These are phyloP conservation scores for Acanthamoeba comandoni DNA, from an alignment of 208 protist genomes.

Conservation along the genomic window DNA sequence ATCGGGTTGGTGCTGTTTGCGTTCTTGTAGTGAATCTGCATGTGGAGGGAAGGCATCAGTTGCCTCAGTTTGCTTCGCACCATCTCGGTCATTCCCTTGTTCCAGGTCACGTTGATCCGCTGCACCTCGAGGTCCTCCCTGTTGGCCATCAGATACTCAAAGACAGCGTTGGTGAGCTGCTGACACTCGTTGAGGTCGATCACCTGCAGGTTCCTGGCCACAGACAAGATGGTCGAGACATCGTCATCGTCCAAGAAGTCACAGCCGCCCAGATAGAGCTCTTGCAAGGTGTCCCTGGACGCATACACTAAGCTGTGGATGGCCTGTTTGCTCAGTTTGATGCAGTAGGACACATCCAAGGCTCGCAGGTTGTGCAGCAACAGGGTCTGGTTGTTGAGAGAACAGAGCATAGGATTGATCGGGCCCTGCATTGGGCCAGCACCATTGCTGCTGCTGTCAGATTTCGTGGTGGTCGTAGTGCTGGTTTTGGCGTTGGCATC, in stretches of 20 bases:
- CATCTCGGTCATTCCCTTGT: slow-evolving; percentile 46
- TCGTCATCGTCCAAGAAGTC: slow-evolving; percentile 13
- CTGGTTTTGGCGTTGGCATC: background rate
- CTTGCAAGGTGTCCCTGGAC: background rate
- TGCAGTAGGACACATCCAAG: slow-evolving; percentile 26
- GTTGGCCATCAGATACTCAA: slow-evolving; percentile 23
- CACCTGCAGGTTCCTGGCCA: slow-evolving; percentile 14
- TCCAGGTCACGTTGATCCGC: slow-evolving; percentile 29
- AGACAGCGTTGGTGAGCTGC: background rate
- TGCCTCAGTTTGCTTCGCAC: background rate
- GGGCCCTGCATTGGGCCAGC: background rate
- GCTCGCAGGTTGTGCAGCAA: slow-evolving; percentile 17
- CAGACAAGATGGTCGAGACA: background rate
- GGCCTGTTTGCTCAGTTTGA: background rate
- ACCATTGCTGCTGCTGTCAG: background rate
- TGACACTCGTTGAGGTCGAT: slow-evolving; percentile 47
- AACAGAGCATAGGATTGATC: too few species aligned
- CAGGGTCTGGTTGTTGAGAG: too few species aligned
- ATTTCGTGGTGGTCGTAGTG: background rate
- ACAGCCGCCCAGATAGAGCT: slow-evolving; percentile 40
- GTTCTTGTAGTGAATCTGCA: slow-evolving; percentile 63
- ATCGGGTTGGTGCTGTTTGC: too few species aligned
- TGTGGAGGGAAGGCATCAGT: slow-evolving; percentile 7
- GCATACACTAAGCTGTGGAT: background rate
- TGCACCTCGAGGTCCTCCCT: slow-evolving; percentile 17